Base-by-base conservation (phyloP, 768 basidiomycete genomes). In the Cyathus striatus region DNA sequence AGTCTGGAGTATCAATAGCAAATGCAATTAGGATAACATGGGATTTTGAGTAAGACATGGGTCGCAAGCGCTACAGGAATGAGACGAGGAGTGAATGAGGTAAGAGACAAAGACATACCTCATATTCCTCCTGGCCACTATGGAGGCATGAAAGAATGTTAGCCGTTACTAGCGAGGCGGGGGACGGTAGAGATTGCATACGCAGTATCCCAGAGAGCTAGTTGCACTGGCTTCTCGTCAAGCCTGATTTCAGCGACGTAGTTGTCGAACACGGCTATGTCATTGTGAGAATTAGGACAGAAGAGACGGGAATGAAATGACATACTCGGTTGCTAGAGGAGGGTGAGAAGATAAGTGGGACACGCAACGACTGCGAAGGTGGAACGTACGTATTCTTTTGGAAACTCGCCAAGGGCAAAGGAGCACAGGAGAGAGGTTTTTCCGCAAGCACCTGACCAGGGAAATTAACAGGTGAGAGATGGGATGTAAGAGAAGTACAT, bases 201-300 rank as follows among this genome's bases (percentile, higher is more conserved):
- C 94, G 96, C 96, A 42, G 96, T 98, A 76, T 99, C 96, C 96
- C 96, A 98, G 34, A 98, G 68, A 32, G 96, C 95, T 45, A 98
- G 67, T 63, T 98, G 94, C 14, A 99, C 91, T 26, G 94, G 90
- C 65, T 98, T 98, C 51, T 93, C 93, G 64, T 99, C 96, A 41
- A 99, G 73, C 53, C 91, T 76, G 57, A 99, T 97, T 73, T 99
- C 96, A 37, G 96, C 95, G 50, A 98, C 95, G 66, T 95, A 97
- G 60, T 98, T 99, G 65, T 97, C 94, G 57, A 97, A 97, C 40
- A 97, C 87, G 51, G 93, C 93, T 94, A 62, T 27, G n/a, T n/a
- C n/a, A n/a, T n/a, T n/a, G n/a, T n/a, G n/a, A n/a, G n/a, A n/a
- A n/a, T n/a, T n/a, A n/a, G n/a, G n/a, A n/a, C n/a, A n/a, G n/a